Base-by-base conservation (phyloP, 2,329 filamentous ascomycete genomes). In the Fusarium fujikuroi region DNA sequence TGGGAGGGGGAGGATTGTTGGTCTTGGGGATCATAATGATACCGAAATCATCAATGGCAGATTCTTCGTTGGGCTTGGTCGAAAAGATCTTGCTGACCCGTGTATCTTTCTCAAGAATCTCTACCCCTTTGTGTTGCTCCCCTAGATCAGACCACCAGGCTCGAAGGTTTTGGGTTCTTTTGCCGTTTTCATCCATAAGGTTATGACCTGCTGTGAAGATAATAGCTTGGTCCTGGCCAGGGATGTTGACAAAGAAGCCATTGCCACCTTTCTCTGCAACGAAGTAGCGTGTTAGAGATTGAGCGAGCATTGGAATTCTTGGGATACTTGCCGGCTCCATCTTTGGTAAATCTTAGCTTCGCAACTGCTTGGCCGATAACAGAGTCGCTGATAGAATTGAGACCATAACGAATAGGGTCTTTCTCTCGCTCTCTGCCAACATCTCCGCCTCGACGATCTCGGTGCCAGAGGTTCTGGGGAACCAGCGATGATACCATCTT, bases 251-350 rank as follows among this genome's bases (percentile, higher is more conserved):
- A 28, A 53, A 37, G 32, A 53, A 53, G 1, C 50, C 50, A 25
- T 53, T 53, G 2, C 50, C 50, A 11, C 50, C 50, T 37, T 53
- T 53, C 23, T 53, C 50, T 53, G 1, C 3, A 7, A 19, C 2
- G 5, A 8, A 12, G 2, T 21, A 0, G 1, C 7, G 1, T 9
- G 14, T 37, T 28, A 53, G 23, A 7, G 7, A 12, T 36, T 16
- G 7, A 15, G 9, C 5, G 9, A 9, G 9, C 2, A 12, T 12
- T 37, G 14, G 0, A 3, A 12, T 4, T 28, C 2, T 28, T 7
- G 5, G 16, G 18, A 8, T 28, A 37, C 50, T 37, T n/a, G 23
- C 50, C 34, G 5, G 50, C 50, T 9, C 50, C 50, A 5, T 37
- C 50, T 37, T 28, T 37, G 19, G 14, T 53, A 25, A 53, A 53